Evolutionary conservation across 108 stramenopile species (phyloP), one percentile per base, ranked within the genome.

Genomic region (Stephanodiscus minutulus): DNA sequence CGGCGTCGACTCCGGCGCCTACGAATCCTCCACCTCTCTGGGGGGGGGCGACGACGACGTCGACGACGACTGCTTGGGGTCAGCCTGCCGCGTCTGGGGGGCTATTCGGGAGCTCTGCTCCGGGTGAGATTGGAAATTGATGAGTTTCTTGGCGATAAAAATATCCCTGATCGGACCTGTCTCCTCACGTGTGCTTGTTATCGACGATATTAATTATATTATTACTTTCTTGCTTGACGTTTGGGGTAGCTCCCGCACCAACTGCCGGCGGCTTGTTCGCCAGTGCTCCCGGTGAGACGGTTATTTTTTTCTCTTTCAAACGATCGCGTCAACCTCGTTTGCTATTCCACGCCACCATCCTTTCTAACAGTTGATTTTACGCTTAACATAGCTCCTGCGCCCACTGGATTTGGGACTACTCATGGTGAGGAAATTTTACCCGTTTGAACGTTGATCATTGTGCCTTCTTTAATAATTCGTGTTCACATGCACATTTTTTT

Each of bases 231-330:
- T 31, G 27, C 50, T 21, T 21, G 50, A 52, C 24, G 11, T 7
- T 52, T 52, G 22, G 24, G 5, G 24, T 7, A 59, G 44, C 41
- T 37, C 31, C 74, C 24, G 66, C 85, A n/a, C 74, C 82, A 1
- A 48, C 82, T 12, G 52, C 69, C 24, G 72, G 80, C 18, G 67
- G 80, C 55, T 62, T 80, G 44, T 84, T 84, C 70, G 83, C 80
- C 35, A 11, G 59, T n/a, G 65, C 84, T 43, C 18, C 76, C 21
- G 47, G 46, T 58, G n/a, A 58, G 57, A 58, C 0, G 15, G 15
- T 22, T 24, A 18, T 10, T 52, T 21, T 52, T 52, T 52, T 53
- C 20, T 12, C 7, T 48, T 5, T 15, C 47, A 18, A 48, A 6
- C 18, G 18, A 25, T 27, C 25, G 24, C 52, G 8, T 12, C 24